These are phyloP conservation scores for Geotrichum siamense DNA, from an alignment of 1,139 yeast genomes.

Conservation along the genomic window DNA sequence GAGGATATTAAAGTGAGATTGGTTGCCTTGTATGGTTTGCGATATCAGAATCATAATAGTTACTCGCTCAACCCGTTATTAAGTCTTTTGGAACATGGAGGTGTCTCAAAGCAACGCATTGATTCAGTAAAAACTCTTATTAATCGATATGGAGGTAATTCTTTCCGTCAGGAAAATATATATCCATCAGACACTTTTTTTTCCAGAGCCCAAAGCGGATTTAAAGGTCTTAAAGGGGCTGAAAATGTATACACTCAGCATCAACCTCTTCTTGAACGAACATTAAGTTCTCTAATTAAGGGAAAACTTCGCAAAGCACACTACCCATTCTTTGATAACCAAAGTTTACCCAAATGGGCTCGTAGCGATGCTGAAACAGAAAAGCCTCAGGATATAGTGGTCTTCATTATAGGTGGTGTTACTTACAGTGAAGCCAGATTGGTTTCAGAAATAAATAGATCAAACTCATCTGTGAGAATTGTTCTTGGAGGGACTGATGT, in stretches of 20 bases:
- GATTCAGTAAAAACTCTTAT: conserved; percentile 23
- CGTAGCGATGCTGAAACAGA: conserved; percentile 27
- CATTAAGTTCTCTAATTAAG: conserved; percentile 44
- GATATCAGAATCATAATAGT: conserved; percentile 48
- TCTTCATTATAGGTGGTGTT: conserved; percentile 83
- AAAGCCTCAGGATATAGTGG: conserved; percentile 63
- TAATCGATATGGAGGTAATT: conserved; percentile 36
- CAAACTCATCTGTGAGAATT: conserved; percentile 45
- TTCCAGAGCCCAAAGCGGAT: conserved; percentile 40
- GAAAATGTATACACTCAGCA: conserved; percentile 66
- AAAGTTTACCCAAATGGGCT: conserved; percentile 30
- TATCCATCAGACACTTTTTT: conserved; percentile 39
- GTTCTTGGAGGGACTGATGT: conserved; percentile 75
- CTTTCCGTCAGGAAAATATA: conserved; percentile 42
- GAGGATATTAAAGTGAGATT: conserved; percentile 47
- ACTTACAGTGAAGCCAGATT: conserved; percentile 89
- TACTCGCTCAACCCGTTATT: conserved; percentile 39
- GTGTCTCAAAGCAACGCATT: conserved; percentile 28
- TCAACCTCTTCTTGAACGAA: conserved; percentile 58
- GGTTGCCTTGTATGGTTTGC: conserved; percentile 62
- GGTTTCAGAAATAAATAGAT: conserved; percentile 60
- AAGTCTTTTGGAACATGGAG: conserved; percentile 35
- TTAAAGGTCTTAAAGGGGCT: conserved; percentile 41
- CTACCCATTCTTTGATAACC: conserved; percentile 44
- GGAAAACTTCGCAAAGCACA: conserved; percentile 44